Conservation (phyloP, 2,329 filamentous ascomycete genomes). For the Paracoccidioides lutzii region DNA sequence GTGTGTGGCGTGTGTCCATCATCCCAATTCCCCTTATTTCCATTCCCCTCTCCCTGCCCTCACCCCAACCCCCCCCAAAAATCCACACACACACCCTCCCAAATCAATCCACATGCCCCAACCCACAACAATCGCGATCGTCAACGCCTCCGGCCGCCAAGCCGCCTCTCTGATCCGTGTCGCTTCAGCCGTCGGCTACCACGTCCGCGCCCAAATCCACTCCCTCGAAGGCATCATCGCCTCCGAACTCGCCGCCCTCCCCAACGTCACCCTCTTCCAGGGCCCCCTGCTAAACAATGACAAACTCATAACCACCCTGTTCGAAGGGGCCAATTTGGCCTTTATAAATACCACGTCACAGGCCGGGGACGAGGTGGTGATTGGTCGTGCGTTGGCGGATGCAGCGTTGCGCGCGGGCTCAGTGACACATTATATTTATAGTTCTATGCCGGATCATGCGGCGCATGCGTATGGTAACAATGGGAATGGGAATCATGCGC, state of each 20-base stretch:
- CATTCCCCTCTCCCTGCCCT: background rate
- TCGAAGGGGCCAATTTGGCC: constrained; percentile 71
- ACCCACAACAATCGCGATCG: constrained; percentile 68
- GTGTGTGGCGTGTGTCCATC: background rate
- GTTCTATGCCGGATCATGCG: constrained; percentile 90
- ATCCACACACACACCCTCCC: background rate
- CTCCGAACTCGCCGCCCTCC: constrained; percentile 66
- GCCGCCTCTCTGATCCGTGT: constrained; percentile 90
- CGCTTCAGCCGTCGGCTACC: constrained; percentile 83
- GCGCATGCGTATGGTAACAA: constrained; percentile 38
- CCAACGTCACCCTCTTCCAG: constrained; percentile 64
- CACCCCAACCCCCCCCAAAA: background rate
- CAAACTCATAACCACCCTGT: constrained; percentile 61
- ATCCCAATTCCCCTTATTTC: background rate
- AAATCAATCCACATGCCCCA: constrained; percentile 26
- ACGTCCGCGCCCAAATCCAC: constrained; percentile 81
- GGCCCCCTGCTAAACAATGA: constrained; percentile 57
- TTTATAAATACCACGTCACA: constrained; percentile 98
- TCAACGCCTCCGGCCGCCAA: constrained; percentile 92
- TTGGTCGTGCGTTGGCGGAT: constrained; percentile 78
- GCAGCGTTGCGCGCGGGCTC: constrained; percentile 66
- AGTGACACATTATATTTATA: constrained; percentile 88
- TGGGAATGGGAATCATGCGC: constrained; percentile 32
- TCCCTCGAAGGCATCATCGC: constrained; percentile 79
- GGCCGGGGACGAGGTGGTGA: constrained; percentile 73